Base-by-base conservation (phyloP, 2,329 filamentous ascomycete species). In the Exophiala bonariae region DNA sequence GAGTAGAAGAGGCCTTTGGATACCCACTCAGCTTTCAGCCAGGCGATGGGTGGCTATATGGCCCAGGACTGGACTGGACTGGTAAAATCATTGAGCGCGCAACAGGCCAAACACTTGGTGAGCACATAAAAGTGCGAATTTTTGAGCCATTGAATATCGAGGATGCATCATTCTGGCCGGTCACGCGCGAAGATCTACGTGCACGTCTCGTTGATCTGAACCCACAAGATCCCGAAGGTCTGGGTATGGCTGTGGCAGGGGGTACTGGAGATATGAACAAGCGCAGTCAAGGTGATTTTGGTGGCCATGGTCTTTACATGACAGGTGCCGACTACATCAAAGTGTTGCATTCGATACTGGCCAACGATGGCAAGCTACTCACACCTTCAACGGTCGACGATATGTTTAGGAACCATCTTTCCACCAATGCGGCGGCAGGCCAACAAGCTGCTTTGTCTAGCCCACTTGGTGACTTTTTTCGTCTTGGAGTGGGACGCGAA, bases 21-120 rank as follows among this genome's bases (percentile, higher is more conserved):
- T 52, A 54, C 7, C 78, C 82, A 0, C 65, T 87, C n/a, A 63
- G 84, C 1, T 81, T 82, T 55, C 81, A 87, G 52, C 83, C 84
- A 0, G 83, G 83, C 0, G 72, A 75, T 19, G 68, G 69, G 3
- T 87, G 80, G 79, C 74, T 80, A 47, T 86, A 86, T 19, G 77
- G 78, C 1, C 74, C 78, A 8, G 63, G 64, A 6, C 66, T 79
- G 5, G 78, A 81, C 58, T 81, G 77, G 77, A 77, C 72, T 0
- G 76, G 77, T 3, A 59, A 74, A 2, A 63, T 72, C 0, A 59
- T 80, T 2, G 70, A 78, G 54, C 64, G 76, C 9, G 67, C 63
- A 1, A 71, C 69, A 0, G 70, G 70, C 1, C 49, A 67, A 4
- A 61, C 56, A 2, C 67, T 80, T 0, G 71, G 76, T 31, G 69